Conservation (phyloP, 495 filamentous ascomycete genomes). For the Penicillium parvum region DNA sequence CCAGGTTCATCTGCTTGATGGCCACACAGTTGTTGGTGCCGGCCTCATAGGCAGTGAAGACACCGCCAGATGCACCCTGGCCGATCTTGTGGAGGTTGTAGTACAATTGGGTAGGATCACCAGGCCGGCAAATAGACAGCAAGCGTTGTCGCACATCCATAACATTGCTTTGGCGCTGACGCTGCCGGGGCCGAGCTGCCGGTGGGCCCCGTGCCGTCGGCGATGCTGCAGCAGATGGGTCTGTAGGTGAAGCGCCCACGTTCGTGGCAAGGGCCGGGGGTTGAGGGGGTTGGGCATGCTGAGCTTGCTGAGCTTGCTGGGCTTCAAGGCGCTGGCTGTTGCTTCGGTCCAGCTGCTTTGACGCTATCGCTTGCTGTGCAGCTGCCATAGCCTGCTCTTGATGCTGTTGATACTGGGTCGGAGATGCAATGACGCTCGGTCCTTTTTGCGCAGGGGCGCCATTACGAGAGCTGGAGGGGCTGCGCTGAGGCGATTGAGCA, state of each 20-base stretch:
- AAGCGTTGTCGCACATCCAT: constrained; percentile 81
- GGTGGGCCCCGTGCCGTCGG: constrained; percentile 55
- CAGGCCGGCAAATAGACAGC: constrained; percentile 82
- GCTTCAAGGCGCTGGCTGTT: constrained; percentile 61
- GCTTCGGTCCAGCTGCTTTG: constrained; percentile 55
- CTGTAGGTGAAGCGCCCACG: constrained; percentile 18
- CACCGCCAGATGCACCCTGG: constrained; percentile 93
- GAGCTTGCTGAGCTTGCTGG: too few species aligned
- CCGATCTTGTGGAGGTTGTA: constrained; percentile 90
- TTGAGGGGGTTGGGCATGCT: constrained; percentile 23
- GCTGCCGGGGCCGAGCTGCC: constrained; percentile 67
- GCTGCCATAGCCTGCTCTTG: constrained; percentile 75
- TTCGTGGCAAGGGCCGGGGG: constrained; percentile 19
- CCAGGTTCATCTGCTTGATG: constrained; percentile 99
- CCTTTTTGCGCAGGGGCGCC: constrained; percentile 30
- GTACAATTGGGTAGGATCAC: constrained; percentile 84
- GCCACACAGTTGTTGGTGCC: constrained; percentile 83
- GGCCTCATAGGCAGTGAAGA: constrained; percentile 86
- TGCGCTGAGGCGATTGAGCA: constrained; percentile 46
- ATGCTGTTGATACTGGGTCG: constrained; percentile 74
- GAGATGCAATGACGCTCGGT: constrained; percentile 32
- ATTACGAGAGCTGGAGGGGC: constrained; percentile 40
- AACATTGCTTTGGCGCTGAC: constrained; percentile 65
- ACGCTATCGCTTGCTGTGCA: constrained; percentile 62
- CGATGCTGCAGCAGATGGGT: constrained; percentile 44